Base-by-base conservation (phyloP, 371 early-diverging fungal species). In the Syncephalis fuscata region DNA sequence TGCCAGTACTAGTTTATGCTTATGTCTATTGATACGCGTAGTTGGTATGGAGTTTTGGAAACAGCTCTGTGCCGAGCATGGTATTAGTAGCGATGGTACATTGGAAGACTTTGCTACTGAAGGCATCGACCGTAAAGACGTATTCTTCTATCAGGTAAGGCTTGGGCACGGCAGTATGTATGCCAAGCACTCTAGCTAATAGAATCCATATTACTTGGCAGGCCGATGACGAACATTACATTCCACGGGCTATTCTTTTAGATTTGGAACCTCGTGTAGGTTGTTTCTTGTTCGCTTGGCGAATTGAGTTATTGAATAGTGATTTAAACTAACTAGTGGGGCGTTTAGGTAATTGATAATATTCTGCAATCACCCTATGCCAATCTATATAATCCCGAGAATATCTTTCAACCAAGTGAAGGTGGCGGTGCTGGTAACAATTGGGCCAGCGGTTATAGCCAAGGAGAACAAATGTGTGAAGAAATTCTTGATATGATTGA, bases 341-440 rank as follows among this genome's bases (percentile, higher is more conserved):
- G n/a, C n/a, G n/a, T 9, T 14, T 53, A 80, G 80, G 80, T 82
- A 10, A 78, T 84, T 46, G 74, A 79, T 44, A 76, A 68, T 17
- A 85, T 87, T 44, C 65, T 74, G 40, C 60, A 71, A 11, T 77
- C 80, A 15, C 62, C 74, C 11, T 87, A 76, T 57, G 80, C 81
- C 45, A 77, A 83, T 51, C 61, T 92, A 2, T 92, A 85, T 61
- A 91, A 89, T 53, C 84, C 86, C 2, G 94, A 92, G 64, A 95
- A 92, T 60, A 81, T 92, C 16, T 92, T 75, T 60, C 57, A 85
- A 32, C 73, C 84, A 44, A 72, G 78, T 45, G 92, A 93, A 47
- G 97, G 96, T 19, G 87, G 92, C 36, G 98, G 96, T 17, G 96
- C 96, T 39, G 96, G 95, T 15, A 95, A 94, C 58, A 92, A 85